Percentiles rank a stretch among this genome's conserved stretches.
Conservation (phyloP, 2,329 filamentous ascomycete species). For the Nemania sp. region DNA sequence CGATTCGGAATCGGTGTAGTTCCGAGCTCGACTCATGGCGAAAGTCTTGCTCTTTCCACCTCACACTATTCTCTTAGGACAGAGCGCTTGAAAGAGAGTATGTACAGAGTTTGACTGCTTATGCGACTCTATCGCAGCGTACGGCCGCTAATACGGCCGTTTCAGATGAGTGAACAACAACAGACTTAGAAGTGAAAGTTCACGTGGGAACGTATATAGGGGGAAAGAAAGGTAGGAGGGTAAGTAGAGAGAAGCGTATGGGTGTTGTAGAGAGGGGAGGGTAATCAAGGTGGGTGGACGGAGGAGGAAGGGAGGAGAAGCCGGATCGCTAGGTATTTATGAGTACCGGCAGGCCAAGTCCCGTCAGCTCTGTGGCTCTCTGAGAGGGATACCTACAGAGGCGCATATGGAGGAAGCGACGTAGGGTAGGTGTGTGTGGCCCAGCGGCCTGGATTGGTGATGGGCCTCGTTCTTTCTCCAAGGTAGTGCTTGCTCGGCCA, state of each 20-base stretch:
- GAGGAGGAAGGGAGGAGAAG: slow-evolving; percentile 9
- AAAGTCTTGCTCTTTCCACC: neutral
- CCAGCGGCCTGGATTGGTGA: slow-evolving; percentile 17
- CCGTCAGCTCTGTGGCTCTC: slow-evolving; percentile 6
- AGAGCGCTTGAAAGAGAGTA: no score
- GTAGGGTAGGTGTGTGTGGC: neutral
- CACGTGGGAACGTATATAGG: neutral
- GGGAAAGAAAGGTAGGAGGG: neutral
- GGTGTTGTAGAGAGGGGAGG: neutral
- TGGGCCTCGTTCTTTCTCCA: slow-evolving; percentile 1
- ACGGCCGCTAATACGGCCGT: no score
- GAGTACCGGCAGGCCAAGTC: slow-evolving; percentile 1
- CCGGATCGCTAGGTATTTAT: slow-evolving; percentile 18
- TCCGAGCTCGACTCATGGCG: slow-evolving; percentile 37
- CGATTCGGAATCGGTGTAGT: slow-evolving; percentile 56
- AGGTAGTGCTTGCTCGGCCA: neutral
- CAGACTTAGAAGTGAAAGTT: neutral
- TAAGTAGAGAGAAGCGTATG: slow-evolving; percentile 1
- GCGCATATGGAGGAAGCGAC: no score
- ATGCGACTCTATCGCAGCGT: no score
- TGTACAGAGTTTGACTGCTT: no score
- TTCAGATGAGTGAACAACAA: neutral
- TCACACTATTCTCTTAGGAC: neutral
- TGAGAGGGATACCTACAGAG: slow-evolving; percentile 1
- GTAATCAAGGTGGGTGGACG: slow-evolving; percentile 15